Evolutionary conservation across 106 monocot species (phyloP).

Genomic region (Dendrobium huoshanense): DNA sequence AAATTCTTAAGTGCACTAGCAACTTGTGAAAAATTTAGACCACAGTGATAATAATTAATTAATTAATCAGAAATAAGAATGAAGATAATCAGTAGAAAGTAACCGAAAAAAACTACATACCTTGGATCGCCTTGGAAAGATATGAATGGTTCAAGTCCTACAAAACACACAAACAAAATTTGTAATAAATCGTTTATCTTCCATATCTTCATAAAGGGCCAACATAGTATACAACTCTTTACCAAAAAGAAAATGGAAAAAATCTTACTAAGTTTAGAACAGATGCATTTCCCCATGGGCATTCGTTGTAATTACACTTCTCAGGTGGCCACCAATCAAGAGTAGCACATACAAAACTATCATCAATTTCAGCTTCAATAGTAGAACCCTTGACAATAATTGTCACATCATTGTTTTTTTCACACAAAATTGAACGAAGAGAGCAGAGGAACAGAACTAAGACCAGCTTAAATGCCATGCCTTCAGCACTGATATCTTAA

Average conservation of each 20-base stretch:
- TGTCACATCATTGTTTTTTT: constrained; percentile 26
- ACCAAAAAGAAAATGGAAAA: background rate
- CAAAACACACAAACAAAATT: background rate
- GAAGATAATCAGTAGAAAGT: background rate
- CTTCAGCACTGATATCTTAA: background rate
- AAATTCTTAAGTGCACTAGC: background rate
- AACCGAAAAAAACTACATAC: background rate
- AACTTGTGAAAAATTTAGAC: background rate
- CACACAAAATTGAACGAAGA: constrained; percentile 24
- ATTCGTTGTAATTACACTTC: constrained; percentile 84
- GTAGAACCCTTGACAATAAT: constrained; percentile 47
- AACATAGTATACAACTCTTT: background rate
- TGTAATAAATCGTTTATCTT: background rate
- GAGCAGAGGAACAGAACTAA: constrained; percentile 39
- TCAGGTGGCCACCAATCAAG: constrained; percentile 97
- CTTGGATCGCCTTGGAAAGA: constrained; percentile 8
- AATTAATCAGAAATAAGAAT: background rate
- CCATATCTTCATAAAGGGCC: background rate
- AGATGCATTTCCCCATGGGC: constrained; percentile 88
- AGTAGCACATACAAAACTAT: constrained; percentile 79
- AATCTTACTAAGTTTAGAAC: constrained; percentile 59
- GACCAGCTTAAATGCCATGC: constrained; percentile 34
- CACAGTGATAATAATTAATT: background rate
- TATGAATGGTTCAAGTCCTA: constrained; percentile 5
- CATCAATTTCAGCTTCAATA: constrained; percentile 46